Conservation (phyloP, 2,329 filamentous ascomycete genomes). For the Ascochyta lentis region DNA sequence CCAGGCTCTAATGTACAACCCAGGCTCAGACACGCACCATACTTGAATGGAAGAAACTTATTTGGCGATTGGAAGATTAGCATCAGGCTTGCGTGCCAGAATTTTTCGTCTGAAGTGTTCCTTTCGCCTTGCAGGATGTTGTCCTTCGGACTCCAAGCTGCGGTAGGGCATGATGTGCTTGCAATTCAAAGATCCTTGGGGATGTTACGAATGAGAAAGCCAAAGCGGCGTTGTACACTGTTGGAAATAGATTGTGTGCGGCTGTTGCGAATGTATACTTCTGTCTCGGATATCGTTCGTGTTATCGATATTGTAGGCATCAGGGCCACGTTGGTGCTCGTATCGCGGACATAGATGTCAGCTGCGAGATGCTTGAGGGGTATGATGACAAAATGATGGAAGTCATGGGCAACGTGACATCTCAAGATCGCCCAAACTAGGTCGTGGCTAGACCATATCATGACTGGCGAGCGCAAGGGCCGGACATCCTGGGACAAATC, state of each 20-base stretch:
- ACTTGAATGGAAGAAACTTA: not conserved
- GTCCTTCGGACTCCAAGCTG: slow-evolving; percentile 14
- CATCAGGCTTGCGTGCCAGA: slow-evolving; percentile 17
- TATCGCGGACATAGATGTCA: slow-evolving; percentile 18
- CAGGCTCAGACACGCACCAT: slow-evolving; percentile 7
- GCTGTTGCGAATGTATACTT: slow-evolving; percentile 25
- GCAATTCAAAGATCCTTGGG: not conserved
- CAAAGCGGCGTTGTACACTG: slow-evolving; percentile 12
- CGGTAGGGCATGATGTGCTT: not conserved
- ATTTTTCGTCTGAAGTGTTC: not conserved
- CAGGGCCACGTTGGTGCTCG: slow-evolving; percentile 8
- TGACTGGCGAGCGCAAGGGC: slow-evolving; percentile 16
- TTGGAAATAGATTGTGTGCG: slow-evolving; percentile 5
- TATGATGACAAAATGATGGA: slow-evolving; percentile 17
- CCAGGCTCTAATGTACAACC: slow-evolving; percentile 6
- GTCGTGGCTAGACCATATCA: slow-evolving; percentile 12
- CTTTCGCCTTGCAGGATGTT: slow-evolving; percentile 17
- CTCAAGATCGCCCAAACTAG: slow-evolving; percentile 14
- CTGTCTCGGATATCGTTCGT: not conserved
- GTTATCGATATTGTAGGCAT: not conserved
- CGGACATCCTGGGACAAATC: not conserved
- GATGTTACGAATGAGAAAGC: slow-evolving; percentile 18
- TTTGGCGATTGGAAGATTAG: not conserved
- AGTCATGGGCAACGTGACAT: slow-evolving; percentile 20
- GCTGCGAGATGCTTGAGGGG: slow-evolving; percentile 11